Base-by-base conservation (phyloP, 177 flowering plant genomes). In the Vitis hybrid region DNA sequence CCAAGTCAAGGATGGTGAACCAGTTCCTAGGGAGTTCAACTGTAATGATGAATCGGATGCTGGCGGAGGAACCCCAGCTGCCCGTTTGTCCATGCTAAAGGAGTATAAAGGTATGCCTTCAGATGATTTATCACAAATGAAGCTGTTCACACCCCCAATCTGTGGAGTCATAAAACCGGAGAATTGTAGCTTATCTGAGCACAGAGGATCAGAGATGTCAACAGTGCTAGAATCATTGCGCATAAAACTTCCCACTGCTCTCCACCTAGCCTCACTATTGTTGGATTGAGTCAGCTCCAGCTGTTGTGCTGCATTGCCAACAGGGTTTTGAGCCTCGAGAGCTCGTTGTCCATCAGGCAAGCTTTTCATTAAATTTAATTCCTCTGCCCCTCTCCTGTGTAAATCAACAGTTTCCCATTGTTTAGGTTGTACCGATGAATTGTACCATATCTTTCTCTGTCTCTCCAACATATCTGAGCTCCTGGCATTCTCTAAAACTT, bases 371-470 rank as follows among this genome's bases (percentile, higher is more conserved):
- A 82, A 76, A 73, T 69, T 85, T 68, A 76, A 73, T 31, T 88
- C 94, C 16, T 66, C 83, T 15, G 64, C 67, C 29, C 79, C 86
- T 65, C 67, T 84, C 70, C 85, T 81, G 12, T 74, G 79, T 60
- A 74, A 67, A 59, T 84, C 92, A 31, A 61, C 68, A 53, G 76
- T 68, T 14, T 87, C 96, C 79, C 80, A 76, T 72, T 83, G 85
- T 60, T 81, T 84, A 14, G 90, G 71, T 60, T 84, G 84, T 15
- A 87, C 69, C 7, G 93, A 77, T 58, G 93, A 74, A 66, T 83
- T 91, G 78, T 93, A 93, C 99, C 98, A 91, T 80, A 95, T 91
- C 83, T 91, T 95, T 82, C 98, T 87, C 81, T 93, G 99, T 69
- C 98, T 86, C 77, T 91, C 98, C 67, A 93, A 77, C 97, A 95